Base-by-base conservation (phyloP, 768 basidiomycete species). In the Fistulinella prunicolor region DNA sequence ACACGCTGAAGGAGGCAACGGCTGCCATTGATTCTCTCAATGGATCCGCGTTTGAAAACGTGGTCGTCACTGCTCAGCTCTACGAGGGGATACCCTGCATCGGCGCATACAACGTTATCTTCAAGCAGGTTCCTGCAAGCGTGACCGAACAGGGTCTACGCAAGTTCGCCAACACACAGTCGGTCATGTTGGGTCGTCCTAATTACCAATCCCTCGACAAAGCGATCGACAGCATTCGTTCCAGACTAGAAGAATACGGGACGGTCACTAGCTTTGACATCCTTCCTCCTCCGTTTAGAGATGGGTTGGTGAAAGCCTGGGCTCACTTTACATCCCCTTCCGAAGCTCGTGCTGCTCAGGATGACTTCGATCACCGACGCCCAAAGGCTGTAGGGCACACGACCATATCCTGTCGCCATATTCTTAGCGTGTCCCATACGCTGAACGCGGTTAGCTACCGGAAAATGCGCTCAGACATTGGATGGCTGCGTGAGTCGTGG, bases 1-100 rank as follows among this genome's bases (percentile, higher is more conserved):
- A 68, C 0, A 75, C 71, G 1, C 54, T 69, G 43, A 66, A 69
- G 36, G 68, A 72, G 9, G 87, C 89, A 0, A 63, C 74, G 20
- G 58, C 63, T 19, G 86, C 78, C 2, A 74, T 88, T 6, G 63
- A 68, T 9, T 62, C 66, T 1, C 69, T 79, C 0, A 66, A 71
- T 14, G 66, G 63, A 0, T 59, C 54, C 1, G 66, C 69, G 1
- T 61, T 77, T 22, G 63, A 70, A 0, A 74, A 73, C 19, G 67
- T 66, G 35, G 62, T 69, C 44, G 57, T 86, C 2, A 65, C 68
- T 7, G 86, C 81, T 0, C 59, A 53, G 1, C 52, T 81, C 8
- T 79, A 89, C 56, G 65, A 71, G 5, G 83, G 82, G 3, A 59
- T 83, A 0, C 86, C 84, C 1, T 74, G 74, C 1, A 71, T 86